These are phyloP conservation scores for Paraleonurus japonicus DNA, from an alignment of 257 asterid species.

Conservation along the genomic window DNA sequence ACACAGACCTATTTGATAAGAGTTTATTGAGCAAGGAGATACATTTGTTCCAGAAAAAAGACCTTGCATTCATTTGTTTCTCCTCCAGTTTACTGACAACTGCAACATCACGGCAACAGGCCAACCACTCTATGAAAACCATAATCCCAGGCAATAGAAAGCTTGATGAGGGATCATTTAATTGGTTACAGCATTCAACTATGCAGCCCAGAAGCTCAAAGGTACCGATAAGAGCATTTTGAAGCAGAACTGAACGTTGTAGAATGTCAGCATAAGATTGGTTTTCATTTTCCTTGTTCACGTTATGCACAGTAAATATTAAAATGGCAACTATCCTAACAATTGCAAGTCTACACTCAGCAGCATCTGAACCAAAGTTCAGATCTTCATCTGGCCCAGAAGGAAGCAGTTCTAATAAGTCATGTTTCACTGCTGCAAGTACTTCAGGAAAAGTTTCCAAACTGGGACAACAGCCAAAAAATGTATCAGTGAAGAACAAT, in stretches of 20 bases:
- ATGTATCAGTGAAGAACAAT: slow-evolving; percentile 4
- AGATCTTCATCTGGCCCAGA: slow-evolving; percentile 60
- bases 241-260: slow-evolving; percentile 82
- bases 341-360: slow-evolving; percentile 55
- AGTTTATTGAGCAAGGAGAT: slow-evolving; percentile 62
- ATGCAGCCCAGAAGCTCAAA: slow-evolving; percentile 76
- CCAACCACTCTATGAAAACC: slow-evolving; percentile 86
- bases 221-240: slow-evolving; percentile 61
- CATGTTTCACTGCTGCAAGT: slow-evolving; percentile 47
- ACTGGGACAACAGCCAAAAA: slow-evolving; percentile 41
- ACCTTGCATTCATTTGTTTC: slow-evolving; percentile 59
- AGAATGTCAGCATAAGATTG: slow-evolving; percentile 77
- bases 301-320: slow-evolving; percentile 70
- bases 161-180: slow-evolving; percentile 65
- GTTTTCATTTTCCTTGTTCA: slow-evolving; percentile 50
- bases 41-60: slow-evolving; percentile 66
- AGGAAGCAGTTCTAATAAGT: slow-evolving; percentile 61
- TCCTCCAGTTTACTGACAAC: slow-evolving; percentile 61
- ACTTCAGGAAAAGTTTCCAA: slow-evolving; percentile 79
- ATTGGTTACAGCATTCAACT: slow-evolving; percentile 57
- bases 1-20: slow-evolving; percentile 44
- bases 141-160: slow-evolving; percentile 72
- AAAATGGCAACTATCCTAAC: slow-evolving; percentile 69
- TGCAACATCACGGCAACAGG: slow-evolving; percentile 67
- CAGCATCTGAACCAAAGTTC: slow-evolving; percentile 58